Conservation (phyloP, 23 red algal genomes). For the Agarophyton chilense region DNA sequence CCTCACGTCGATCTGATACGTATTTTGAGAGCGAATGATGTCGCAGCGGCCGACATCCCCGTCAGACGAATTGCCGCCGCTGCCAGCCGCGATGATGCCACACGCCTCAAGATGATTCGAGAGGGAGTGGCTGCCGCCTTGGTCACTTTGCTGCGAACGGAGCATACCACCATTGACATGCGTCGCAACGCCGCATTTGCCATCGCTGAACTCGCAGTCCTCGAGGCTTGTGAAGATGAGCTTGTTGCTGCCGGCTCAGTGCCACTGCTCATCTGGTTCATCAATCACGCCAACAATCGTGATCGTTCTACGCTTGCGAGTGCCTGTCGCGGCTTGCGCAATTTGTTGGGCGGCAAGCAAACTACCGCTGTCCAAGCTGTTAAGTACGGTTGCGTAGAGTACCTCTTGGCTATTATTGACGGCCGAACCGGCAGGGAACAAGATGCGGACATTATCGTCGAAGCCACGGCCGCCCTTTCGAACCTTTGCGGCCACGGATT, state of each 20-base stretch:
- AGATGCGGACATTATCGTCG: slow-evolving; percentile 49
- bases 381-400: slow-evolving; percentile 62
- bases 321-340: slow-evolving; percentile 40
- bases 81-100: slow-evolving; percentile 44
- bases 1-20: slow-evolving; percentile 44
- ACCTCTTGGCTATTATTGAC: slow-evolving; percentile 48
- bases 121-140: slow-evolving; percentile 50
- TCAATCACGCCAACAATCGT: slow-evolving; percentile 24
- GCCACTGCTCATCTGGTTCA: slow-evolving; percentile 34
- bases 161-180: slow-evolving; percentile 58
- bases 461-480: slow-evolving; percentile 55
- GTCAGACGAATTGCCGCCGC: slow-evolving; percentile 53
- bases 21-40: slow-evolving; percentile 17
- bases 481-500: slow-evolving; percentile 42
- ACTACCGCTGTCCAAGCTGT: slow-evolving; percentile 52
- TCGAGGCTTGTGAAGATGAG: slow-evolving; percentile 45
- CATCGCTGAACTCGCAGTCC: slow-evolving; percentile 37
- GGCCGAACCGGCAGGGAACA: slow-evolving; percentile 17
- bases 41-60: slow-evolving; percentile 34
- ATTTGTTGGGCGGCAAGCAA: slow-evolving; percentile 40
- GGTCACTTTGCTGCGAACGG: slow-evolving; percentile 24
- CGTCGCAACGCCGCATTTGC: slow-evolving; percentile 52
- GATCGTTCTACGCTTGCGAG: slow-evolving; percentile 36
- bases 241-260: slow-evolving; percentile 53
- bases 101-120: slow-evolving; percentile 49